Evolutionary conservation across 2,329 filamentous ascomycete genomes (phyloP).

Genomic region (Colletotrichum spinosum): DNA sequence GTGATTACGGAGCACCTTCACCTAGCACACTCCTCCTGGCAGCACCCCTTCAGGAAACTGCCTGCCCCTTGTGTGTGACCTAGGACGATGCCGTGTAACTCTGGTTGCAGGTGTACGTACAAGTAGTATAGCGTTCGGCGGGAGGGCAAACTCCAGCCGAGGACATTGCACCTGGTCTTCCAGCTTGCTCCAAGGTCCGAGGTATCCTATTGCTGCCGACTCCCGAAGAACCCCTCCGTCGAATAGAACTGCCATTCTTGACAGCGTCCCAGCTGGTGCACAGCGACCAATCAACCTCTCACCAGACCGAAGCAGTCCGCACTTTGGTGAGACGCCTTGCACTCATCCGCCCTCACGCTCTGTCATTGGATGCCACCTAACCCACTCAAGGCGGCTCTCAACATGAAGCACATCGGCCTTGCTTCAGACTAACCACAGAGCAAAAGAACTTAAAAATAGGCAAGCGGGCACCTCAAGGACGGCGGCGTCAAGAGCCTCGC

Average conservation of each 20-base stretch:
- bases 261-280: not conserved
- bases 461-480: not conserved
- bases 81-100: too few species aligned
- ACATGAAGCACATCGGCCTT: slow-evolving; percentile 5
- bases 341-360: not conserved
- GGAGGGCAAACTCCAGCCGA: too few species aligned
- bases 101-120: too few species aligned
- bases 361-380: not conserved
- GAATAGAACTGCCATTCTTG: not conserved
- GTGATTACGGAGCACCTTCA: too few species aligned
- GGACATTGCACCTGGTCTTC: too few species aligned
- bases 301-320: not conserved
- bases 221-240: not conserved
- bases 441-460: slow-evolving; percentile 5
- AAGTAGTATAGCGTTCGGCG: too few species aligned
- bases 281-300: slow-evolving; percentile 6
- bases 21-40: too few species aligned
- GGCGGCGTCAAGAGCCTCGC: too few species aligned
- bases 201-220: not conserved
- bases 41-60: too few species aligned
- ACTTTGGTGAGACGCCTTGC: not conserved
- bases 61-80: too few species aligned
- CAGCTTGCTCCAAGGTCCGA: too few species aligned
- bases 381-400: not conserved
- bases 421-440: not conserved